A percentile compares a stretch with the other conserved stretches of the same genome.
These are phyloP conservation scores for Exserohilum rostratum DNA, from an alignment of 2,329 filamentous ascomycete species.

Conservation along the genomic window DNA sequence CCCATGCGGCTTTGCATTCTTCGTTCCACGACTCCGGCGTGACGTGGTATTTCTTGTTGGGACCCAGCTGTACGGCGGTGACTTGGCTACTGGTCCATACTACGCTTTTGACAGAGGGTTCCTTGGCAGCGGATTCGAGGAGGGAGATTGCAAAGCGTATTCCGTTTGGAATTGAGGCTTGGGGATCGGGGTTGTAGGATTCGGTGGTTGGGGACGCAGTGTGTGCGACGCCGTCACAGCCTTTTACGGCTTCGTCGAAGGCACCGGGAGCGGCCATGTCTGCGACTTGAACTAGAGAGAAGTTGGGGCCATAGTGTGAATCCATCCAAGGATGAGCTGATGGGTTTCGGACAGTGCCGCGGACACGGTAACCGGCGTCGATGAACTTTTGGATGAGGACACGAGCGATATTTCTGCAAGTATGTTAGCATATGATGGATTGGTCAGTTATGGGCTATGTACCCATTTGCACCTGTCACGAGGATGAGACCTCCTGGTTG, in stretches of 20 bases:
- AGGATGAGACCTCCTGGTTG: neutral
- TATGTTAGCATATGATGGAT: neutral
- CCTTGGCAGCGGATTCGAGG: neutral
- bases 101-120: neutral
- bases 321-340: neutral
- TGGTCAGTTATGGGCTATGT: neutral
- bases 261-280: conserved; percentile 48
- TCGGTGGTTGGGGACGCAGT: conserved; percentile 47
- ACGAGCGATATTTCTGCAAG: neutral
- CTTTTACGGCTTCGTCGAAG: conserved; percentile 51
- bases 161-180: conserved; percentile 51
- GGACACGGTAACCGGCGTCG: neutral
- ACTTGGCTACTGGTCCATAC: neutral
- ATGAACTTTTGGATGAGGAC: neutral
- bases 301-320: neutral
- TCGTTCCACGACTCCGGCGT: conserved; percentile 43
- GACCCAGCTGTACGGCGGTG: conserved; percentile 25
- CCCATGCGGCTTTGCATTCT: conserved; percentile 41
- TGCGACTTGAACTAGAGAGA: conserved; percentile 44
- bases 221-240: conserved; percentile 49
- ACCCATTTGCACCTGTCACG: neutral
- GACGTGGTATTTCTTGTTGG: conserved; percentile 43
- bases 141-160: conserved; percentile 21
- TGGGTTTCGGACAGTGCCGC: neutral
- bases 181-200: conserved; percentile 49